Base-by-base conservation (phyloP, 2,329 filamentous ascomycete genomes). In the Didymella keratinophila region DNA sequence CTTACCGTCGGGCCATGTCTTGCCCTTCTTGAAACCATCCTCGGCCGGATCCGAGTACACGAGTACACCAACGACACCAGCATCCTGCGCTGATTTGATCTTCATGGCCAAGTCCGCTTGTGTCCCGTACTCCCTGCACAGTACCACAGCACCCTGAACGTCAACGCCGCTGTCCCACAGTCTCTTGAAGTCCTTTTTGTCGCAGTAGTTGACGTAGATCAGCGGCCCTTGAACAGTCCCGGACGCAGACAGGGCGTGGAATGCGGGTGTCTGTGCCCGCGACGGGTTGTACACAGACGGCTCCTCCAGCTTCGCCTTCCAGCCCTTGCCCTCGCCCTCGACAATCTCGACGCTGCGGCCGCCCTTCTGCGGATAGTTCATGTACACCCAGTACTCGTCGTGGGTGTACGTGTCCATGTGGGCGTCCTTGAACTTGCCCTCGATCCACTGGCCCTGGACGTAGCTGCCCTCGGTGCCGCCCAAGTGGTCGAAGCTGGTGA, bases 381-480 rank as follows among this genome's bases (percentile, higher is more conserved):
- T 81, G 74, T 97, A 98, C 16, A 96, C 93, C 68, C 89, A 84
- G 76, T 91, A 82, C 62, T 92, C 86, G 69, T 96, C 90, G 70
- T 92, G 83, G 48, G 82, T 80, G 25, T 96, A 88, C 56, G 89
- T 83, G 67, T 97, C 93, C 71, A 99, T 83, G 4, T 86, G 85
- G 44, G 89, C 88, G 49, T 83, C 84, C 65, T 81, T 79, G 77
- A 97, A 97, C 75, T 89, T 85, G 69, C 87, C 87, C 76, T 93
- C 85, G 53, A 97, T 87, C 81, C 93, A 96, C 79, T 92, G 86
- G 8, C 92, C 94, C 53, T 96, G 83, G 44, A 89, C 91, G 69
- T 89, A 93, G 78, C 96, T 94, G 46, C 95, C 95, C 79, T 97
- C 89, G 3, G 93, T 96, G n/a, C 95, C 95, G 2, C 92, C 95